Evolutionary conservation across 208 protist species (phyloP), one percentile per base, ranked within the genome.

Genomic region (Vickermania ingenoplastis): DNA sequence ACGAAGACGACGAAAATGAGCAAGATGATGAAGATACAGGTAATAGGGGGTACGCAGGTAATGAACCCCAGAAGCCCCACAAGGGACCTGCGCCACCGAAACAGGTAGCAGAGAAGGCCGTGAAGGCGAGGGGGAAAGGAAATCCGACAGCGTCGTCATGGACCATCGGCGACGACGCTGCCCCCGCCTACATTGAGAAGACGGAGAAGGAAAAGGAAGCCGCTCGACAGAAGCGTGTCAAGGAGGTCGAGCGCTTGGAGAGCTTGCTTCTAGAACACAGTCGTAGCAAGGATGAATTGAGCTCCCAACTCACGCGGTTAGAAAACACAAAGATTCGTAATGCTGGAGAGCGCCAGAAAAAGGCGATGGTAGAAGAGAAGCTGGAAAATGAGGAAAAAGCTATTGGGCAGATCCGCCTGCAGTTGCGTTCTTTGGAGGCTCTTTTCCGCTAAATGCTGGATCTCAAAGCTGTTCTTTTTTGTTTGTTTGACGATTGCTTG

Each of bases 211-310:
- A 71, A 22, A 52, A 54, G 22, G 36, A 63, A 14, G 27, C 45
- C 7, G 41, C 36, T 7, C 63, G 63, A 17, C 57, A 63, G 13
- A 58, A 71, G 49, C 26, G 63, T 11, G 59, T 61, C 0, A 59
- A 51, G 2, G 52, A 25, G 5, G 66, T 86, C 0, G 63, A 81
- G 57, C 28, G 73, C 51, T 59, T 92, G 53, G 85, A 92, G 53
- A 57, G 68, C 17, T 30, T 77, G 26, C 69, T 92, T 17, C 68
- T 77, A 23, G 52, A 61, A 11, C 79, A 89, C 60, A 76, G 63
- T 49, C 71, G 79, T 26, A 30, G 23, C n/a, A 77, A 69, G 45
- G 85, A 92, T 57, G 79, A 81, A 29, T 54, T 92, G 25, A 73
- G 68, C 24, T 48, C 31, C 17, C 50, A 81, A 41, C 65, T 92